phyloP scores from a whole-genome alignment of 2,329 filamentous ascomycete species.

The Talaromyces sp. region DNA sequence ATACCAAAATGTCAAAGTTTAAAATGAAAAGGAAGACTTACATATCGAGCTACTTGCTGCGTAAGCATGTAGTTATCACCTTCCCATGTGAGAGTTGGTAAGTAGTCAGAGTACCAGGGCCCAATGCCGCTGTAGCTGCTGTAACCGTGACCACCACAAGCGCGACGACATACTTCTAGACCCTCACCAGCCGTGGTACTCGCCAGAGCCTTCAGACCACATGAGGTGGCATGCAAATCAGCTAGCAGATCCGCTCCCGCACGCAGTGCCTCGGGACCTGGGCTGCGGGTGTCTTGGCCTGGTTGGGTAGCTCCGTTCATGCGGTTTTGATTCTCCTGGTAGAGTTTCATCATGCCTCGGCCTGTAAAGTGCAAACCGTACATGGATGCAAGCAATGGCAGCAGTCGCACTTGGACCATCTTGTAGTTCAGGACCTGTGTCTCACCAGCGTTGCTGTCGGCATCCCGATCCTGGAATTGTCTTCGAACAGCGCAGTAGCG shows the following conservation, averaged over 20 bases:
- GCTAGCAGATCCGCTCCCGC: constrained; percentile 42
- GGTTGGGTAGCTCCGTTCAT: not conserved
- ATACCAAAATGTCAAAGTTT: too few species aligned
- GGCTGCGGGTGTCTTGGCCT: constrained; percentile 47
- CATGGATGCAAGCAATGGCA: constrained; percentile 6
- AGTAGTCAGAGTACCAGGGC: constrained; percentile 67
- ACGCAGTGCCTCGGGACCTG: not conserved
- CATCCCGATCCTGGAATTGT: constrained; percentile 6
- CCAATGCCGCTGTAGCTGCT: constrained; percentile 71
- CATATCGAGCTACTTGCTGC: constrained; percentile 69
- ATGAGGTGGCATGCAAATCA: constrained; percentile 70
- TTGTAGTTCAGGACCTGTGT: constrained; percentile 5
- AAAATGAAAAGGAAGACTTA: not conserved
- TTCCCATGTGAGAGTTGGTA: constrained; percentile 67
- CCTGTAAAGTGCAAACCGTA: constrained; percentile 9
- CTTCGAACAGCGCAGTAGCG: constrained; percentile 9
- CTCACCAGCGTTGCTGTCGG: not conserved
- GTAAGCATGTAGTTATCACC: constrained; percentile 80
- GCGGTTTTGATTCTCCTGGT: not conserved
- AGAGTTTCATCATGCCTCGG: constrained; percentile 3
- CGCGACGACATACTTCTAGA: constrained; percentile 66
- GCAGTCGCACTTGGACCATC: constrained; percentile 8
- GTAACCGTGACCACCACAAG: constrained; percentile 74
- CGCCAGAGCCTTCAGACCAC: constrained; percentile 66
- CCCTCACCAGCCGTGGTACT: constrained; percentile 69